Evolutionary conservation across 306 rosid genomes (phyloP).

Genomic region (Malus fusca): DNA sequence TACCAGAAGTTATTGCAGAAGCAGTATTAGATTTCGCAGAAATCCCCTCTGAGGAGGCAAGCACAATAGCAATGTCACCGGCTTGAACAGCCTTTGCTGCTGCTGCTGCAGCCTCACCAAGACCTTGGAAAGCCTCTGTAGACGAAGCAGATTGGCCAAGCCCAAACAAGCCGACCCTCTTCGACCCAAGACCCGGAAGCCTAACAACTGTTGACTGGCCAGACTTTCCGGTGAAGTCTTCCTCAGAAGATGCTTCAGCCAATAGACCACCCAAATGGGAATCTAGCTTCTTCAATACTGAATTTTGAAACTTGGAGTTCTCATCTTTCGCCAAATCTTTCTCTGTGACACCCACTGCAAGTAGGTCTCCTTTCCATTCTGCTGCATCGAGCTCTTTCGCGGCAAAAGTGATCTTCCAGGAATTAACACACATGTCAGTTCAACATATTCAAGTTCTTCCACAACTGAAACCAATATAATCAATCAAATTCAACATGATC

Average conservation of each 20-base stretch:
- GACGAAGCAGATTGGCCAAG: constrained; percentile 68
- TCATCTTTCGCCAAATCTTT: constrained; percentile 64
- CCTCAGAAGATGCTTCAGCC: constrained; percentile 86
- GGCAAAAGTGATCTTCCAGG: constrained; percentile 51
- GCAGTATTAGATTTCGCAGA: constrained; percentile 54
- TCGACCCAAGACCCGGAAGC: constrained; percentile 65
- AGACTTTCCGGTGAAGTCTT: constrained; percentile 81
- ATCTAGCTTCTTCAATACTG: constrained; percentile 69
- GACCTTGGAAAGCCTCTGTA: constrained; percentile 43
- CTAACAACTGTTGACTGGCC: constrained; percentile 81
- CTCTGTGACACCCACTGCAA: constrained; percentile 87
- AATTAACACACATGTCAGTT: constrained; percentile 38
- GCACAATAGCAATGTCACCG: constrained; percentile 58
- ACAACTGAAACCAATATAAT: background rate
- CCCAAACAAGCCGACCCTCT: constrained; percentile 87
- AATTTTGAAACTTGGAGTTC: constrained; percentile 60
- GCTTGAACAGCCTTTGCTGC: constrained; percentile 82
- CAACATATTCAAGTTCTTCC: background rate
- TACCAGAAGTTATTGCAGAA: constrained; percentile 85
- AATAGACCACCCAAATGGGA: constrained; percentile 72
- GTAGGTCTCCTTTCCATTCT: constrained; percentile 91
- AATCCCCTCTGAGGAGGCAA: constrained; percentile 67
- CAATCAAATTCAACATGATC: background rate
- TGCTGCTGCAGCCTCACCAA: constrained; percentile 83
- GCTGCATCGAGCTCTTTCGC: constrained; percentile 64